Conservation (phyloP, 345 rosid genomes). For the Brassica nigra region DNA sequence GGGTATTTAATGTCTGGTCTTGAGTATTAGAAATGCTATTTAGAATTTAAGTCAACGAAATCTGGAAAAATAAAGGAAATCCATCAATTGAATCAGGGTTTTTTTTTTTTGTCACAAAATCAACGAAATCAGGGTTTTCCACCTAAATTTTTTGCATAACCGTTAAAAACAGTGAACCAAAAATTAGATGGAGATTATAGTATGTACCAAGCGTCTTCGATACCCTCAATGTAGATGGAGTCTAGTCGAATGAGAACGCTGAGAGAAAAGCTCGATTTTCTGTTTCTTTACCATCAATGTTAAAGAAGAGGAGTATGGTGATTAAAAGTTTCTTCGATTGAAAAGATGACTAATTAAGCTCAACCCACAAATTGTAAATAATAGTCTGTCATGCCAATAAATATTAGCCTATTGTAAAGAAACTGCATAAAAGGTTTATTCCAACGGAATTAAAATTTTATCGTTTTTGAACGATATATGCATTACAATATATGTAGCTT, state of each 20-base stretch:
- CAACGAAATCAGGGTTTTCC: background rate
- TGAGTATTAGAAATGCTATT: too few species aligned
- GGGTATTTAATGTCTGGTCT: too few species aligned
- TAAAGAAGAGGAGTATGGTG: background rate
- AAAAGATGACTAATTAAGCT: background rate
- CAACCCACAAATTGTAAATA: background rate
- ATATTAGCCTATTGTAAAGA: background rate
- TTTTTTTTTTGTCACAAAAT: too few species aligned
- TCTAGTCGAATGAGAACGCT: background rate
- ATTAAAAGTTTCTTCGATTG: background rate
- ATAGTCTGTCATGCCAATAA: background rate
- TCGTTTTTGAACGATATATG: too few species aligned
- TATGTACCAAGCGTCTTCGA: background rate
- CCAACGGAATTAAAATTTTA: too few species aligned
- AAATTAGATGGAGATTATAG: background rate
- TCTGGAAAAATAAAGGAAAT: background rate
- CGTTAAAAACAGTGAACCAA: background rate
- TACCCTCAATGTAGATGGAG: background rate
- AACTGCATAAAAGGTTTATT: background rate
- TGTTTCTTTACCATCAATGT: background rate
- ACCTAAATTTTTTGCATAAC: background rate
- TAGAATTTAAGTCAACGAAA: too few species aligned
- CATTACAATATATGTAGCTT: too few species aligned
- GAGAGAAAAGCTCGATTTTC: background rate
- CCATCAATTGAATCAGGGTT: background rate